Conservation (phyloP, 2,329 filamentous ascomycete species). For the Mariannaea elegans region DNA sequence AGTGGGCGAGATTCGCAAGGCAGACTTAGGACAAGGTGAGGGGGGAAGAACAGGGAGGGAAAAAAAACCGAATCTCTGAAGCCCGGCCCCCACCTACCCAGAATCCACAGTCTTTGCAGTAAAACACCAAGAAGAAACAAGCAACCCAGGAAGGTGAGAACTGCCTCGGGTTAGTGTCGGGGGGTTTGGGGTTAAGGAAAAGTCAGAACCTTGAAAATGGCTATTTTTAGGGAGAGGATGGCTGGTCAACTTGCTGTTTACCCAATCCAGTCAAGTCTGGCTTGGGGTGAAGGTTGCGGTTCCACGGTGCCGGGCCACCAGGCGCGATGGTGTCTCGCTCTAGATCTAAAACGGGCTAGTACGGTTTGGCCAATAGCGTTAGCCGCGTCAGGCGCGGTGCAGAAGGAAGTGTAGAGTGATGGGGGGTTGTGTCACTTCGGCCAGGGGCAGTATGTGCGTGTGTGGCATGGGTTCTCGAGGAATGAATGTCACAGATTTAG, state of each 20-base stretch:
- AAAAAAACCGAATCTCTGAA: constrained; percentile 7
- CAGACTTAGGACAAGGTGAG: constrained; percentile 24
- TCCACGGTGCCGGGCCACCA: constrained; percentile 13
- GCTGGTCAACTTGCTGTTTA: not conserved
- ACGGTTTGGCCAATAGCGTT: constrained; percentile 32
- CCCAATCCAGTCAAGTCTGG: constrained; percentile 13
- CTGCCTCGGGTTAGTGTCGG: constrained; percentile 20
- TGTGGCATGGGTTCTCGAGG: not conserved
- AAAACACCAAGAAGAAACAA: constrained; percentile 4
- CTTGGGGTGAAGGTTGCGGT: constrained; percentile 4
- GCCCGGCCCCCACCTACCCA: not conserved
- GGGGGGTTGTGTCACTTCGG: not conserved
- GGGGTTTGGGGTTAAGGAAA: not conserved
- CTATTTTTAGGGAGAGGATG: constrained; percentile 20
- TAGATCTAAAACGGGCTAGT: constrained; percentile 11
- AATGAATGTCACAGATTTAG: not conserved
- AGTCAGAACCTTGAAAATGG: constrained; percentile 22
- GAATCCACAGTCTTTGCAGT: constrained; percentile 34
- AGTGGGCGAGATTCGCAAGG: constrained; percentile 27
- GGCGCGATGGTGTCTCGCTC: constrained; percentile 6
- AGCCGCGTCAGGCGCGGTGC: constrained; percentile 38
- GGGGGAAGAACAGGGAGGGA: not conserved
- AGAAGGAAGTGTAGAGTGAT: not conserved
- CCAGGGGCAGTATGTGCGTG: not conserved
- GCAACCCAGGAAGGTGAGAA: constrained; percentile 17